These are phyloP conservation scores for Aspergillus glaucus DNA, from an alignment of 2,329 filamentous ascomycete species.

Conservation along the genomic window DNA sequence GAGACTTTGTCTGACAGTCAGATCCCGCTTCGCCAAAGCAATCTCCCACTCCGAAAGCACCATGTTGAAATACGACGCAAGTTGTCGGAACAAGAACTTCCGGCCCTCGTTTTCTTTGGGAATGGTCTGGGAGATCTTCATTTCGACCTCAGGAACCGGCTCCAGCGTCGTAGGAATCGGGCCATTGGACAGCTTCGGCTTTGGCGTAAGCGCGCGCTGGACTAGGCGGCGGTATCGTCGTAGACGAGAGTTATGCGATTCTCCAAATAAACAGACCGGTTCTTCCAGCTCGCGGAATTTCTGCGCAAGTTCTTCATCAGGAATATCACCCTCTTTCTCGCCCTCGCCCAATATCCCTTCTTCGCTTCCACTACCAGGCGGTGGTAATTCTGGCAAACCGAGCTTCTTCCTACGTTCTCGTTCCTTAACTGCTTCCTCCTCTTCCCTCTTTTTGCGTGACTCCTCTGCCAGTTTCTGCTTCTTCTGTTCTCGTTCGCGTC, in stretches of 20 bases:
- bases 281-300: constrained; percentile 67
- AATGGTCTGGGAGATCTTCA: constrained; percentile 67
- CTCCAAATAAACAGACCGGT: constrained; percentile 72
- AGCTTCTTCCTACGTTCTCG: constrained; percentile 65
- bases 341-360: constrained; percentile 21
- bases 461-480: constrained; percentile 74
- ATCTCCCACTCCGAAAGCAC: constrained; percentile 81
- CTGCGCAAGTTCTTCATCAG: constrained; percentile 61
- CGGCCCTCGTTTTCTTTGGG: constrained; percentile 60
- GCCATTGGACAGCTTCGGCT: constrained; percentile 53
- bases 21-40: constrained; percentile 59
- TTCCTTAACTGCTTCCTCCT: constrained; percentile 69
- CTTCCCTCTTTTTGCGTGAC: constrained; percentile 61
- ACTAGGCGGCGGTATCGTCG: constrained; percentile 63
- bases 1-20: constrained; percentile 61
- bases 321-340: constrained; percentile 47
- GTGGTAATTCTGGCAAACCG: constrained; percentile 68
- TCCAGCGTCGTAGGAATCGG: constrained; percentile 82
- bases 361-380: constrained; percentile 20
- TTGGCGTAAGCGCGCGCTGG: constrained; percentile 34
- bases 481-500: constrained; percentile 71
- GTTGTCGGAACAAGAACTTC: constrained; percentile 72
- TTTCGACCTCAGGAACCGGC: constrained; percentile 75
- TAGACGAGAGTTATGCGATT: constrained; percentile 63
- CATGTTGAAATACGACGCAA: constrained; percentile 94